phyloP scores from a whole-genome alignment of 805 yeast genomes.

The Metschnikowia matae region DNA sequence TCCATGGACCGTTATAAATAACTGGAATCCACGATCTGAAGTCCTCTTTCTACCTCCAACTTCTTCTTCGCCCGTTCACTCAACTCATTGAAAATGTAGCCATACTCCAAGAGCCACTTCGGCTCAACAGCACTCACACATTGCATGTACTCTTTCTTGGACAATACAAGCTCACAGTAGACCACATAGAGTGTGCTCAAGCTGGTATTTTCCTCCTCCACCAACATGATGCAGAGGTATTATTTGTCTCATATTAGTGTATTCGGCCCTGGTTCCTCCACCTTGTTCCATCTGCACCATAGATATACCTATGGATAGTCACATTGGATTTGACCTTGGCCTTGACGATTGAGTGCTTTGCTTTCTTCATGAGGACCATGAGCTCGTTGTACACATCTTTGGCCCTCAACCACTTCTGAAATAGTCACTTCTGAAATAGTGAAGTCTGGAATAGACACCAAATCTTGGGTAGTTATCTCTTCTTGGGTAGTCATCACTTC shows the following conservation, averaged over 20 bases:
- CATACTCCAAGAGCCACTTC: slow-evolving; percentile 75
- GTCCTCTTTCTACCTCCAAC: slow-evolving; percentile 11
- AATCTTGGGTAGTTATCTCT: no score
- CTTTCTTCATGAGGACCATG: slow-evolving; percentile 47
- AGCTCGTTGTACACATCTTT: slow-evolving; percentile 68
- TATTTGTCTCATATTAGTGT: slow-evolving; percentile 57
- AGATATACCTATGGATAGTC: slow-evolving; percentile 63
- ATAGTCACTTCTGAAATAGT: no score
- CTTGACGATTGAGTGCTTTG: slow-evolving; percentile 37
- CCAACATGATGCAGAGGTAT: slow-evolving; percentile 81
- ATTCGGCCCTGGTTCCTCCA: slow-evolving; percentile 58
- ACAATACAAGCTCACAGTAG: slow-evolving; percentile 77
- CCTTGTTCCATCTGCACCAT: slow-evolving; percentile 21
- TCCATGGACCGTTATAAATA: slow-evolving; percentile 9
- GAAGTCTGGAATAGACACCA: no score
- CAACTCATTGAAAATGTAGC: slow-evolving; percentile 57
- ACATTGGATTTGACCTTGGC: slow-evolving; percentile 66
- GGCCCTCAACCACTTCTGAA: no score
- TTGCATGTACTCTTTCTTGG: slow-evolving; percentile 77
- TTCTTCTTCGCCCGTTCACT: slow-evolving; percentile 9
- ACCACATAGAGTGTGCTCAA: slow-evolving; percentile 69
- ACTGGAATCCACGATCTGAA: slow-evolving; percentile 8
- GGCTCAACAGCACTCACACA: slow-evolving; percentile 84
- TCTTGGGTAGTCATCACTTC: no score
- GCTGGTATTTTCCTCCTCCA: slow-evolving; percentile 69